Base-by-base conservation (phyloP, 208 protist genomes). In the Leishmania tarentolae region DNA sequence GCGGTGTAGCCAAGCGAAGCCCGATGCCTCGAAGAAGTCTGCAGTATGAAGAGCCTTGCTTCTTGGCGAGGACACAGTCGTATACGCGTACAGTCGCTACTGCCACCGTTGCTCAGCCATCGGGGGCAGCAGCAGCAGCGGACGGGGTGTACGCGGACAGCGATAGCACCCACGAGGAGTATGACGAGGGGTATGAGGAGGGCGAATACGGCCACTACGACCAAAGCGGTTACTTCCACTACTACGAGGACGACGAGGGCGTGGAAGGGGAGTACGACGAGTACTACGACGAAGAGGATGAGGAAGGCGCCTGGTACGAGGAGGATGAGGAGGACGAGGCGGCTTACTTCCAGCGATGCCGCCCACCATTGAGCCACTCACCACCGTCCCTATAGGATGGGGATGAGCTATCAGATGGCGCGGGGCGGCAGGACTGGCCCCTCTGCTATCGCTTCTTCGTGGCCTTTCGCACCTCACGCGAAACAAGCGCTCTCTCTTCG, bases 301-400 rank as follows among this genome's bases (percentile, higher is more conserved):
- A 79, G 15, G 59, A 80, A 56, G 47, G 44, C 44, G 52, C 21
- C 37, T 56, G 78, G 37, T 44, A 78, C 19, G 83, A 86, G 28
- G 78, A 82, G 24, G 77, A 86, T 28, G 59, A 44, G 8, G 83
- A 86, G 56, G 84, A 71, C 15, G 85, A 82, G 44, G 65, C 76
- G 31, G 71, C 79, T 3, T 79, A 78, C 74, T 82, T 85, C 17
- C 78, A 87, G 75, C 77, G 74, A 19, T 85, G 82, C 53, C 83
- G 85, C 42, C 87, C 80, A 0, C 89, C 81, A 35, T 66, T 81
- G 47, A 91, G 82, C 1, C 90, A 91, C 73, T 93, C 90, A 1
- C 90, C 90, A 63, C 90, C 90, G 3, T 90, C 86, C 13, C 63
- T 90, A 40, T 92, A 82, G 76, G 3, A 44, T 40, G 52, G n/a